Percentiles rank a stretch among this genome's conserved stretches.
Evolutionary conservation across 176 grass and related monocot genomes (phyloP).

Genomic region (Oryza coarctata): DNA sequence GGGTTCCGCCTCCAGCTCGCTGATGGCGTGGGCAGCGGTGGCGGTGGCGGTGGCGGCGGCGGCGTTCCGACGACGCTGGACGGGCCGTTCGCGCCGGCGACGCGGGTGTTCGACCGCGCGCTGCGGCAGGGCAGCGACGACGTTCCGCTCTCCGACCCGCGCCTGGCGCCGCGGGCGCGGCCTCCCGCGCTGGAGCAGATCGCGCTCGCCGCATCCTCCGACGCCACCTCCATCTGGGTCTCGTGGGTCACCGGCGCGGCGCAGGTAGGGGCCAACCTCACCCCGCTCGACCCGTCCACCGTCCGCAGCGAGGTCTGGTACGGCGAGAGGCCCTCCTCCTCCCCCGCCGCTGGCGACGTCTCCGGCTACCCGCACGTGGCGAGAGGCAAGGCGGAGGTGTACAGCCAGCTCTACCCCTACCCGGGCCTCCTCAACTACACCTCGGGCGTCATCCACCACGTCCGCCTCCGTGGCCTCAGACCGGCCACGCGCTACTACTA

Average conservation of each 20-base stretch:
- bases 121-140: constrained; percentile 81
- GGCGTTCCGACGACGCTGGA: constrained; percentile 80
- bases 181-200: constrained; percentile 78
- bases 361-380: constrained; percentile 35
- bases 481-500: constrained; percentile 73
- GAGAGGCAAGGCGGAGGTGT: constrained; percentile 61
- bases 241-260: constrained; percentile 71
- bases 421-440: constrained; percentile 85
- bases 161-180: constrained; percentile 24
- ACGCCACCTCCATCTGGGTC: constrained; percentile 65
- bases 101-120: constrained; percentile 55
- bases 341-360: neutral
- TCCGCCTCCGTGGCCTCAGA: constrained; percentile 53
- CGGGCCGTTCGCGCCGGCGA: constrained; percentile 64
- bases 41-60: neutral
- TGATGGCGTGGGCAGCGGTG: no score
- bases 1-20: neutral
- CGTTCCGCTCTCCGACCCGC: constrained; percentile 57
- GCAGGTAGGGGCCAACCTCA: neutral
- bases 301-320: constrained; percentile 74
- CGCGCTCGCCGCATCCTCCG: constrained; percentile 61
- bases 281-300: constrained; percentile 58
- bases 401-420: constrained; percentile 93
- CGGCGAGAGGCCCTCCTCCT: constrained; percentile 12
- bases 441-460: constrained; percentile 78